Percentiles rank a stretch among this genome's conserved stretches.
These are phyloP conservation scores for Ceratocystis colombiana DNA, from an alignment of 2,329 filamentous ascomycete genomes.

Conservation along the genomic window DNA sequence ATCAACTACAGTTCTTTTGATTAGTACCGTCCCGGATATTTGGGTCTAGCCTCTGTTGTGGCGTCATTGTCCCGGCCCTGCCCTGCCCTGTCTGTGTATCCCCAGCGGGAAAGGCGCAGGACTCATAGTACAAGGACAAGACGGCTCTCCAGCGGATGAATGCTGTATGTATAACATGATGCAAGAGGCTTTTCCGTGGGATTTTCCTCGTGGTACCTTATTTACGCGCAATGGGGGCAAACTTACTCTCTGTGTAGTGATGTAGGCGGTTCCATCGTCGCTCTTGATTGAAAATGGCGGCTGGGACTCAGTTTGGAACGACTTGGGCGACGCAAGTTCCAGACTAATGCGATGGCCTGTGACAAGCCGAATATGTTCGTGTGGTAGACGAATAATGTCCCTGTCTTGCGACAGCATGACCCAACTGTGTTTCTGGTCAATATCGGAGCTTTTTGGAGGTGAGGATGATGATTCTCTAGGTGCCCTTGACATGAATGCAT, in stretches of 20 bases:
- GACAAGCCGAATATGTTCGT: constrained; percentile 71
- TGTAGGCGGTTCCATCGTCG: constrained; percentile 63
- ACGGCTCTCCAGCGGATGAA: background rate
- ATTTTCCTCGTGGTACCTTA: background rate
- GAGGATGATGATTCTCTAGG: constrained; percentile 12
- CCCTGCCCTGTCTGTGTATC: too few species aligned
- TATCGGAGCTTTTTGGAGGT: constrained; percentile 31
- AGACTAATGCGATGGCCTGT: constrained; percentile 71
- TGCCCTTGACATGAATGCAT: constrained; percentile 30
- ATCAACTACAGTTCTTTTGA: constrained; percentile 51
- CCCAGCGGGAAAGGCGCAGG: background rate
- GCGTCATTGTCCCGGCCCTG: too few species aligned
- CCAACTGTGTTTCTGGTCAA: constrained; percentile 58
- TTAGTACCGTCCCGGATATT: constrained; percentile 11
- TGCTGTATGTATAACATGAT: background rate
- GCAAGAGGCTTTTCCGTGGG: background rate
- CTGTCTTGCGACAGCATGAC: constrained; percentile 73
- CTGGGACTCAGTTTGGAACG: constrained; percentile 46
- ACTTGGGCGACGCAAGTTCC: constrained; percentile 59
- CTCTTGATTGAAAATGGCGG: constrained; percentile 41
- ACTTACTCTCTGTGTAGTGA: constrained; percentile 75
- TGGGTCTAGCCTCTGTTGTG: background rate
- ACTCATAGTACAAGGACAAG: background rate
- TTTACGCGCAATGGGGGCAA: background rate
- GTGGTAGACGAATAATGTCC: constrained; percentile 73